A percentile compares a stretch with the other conserved stretches of the same genome.
Conservation (phyloP, 257 asterid species). For the Osmanthus fragrans region DNA sequence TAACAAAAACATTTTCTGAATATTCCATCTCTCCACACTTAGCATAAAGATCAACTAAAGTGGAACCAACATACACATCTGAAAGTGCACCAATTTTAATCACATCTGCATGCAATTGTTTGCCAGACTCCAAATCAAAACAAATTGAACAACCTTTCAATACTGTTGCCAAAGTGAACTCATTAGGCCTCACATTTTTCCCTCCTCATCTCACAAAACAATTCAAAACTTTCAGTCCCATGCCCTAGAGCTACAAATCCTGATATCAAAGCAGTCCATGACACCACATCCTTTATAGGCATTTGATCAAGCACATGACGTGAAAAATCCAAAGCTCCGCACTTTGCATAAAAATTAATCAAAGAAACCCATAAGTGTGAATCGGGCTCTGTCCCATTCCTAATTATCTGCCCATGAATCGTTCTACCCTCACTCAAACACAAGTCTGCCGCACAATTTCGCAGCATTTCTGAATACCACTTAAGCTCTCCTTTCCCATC, state of each 20-base stretch:
- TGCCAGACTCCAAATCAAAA: conserved; percentile 61
- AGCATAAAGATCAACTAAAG: conserved; percentile 68
- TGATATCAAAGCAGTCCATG: conserved; percentile 78
- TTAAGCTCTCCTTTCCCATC: conserved; percentile 31
- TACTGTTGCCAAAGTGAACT: conserved; percentile 71
- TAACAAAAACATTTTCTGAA: conserved; percentile 55
- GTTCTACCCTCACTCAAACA: conserved; percentile 56
- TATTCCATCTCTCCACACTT: conserved; percentile 67
- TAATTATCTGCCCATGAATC: conserved; percentile 59
- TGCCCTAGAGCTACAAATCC: conserved; percentile 78
- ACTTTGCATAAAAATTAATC: conserved; percentile 72
- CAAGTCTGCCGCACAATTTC: conserved; percentile 45
- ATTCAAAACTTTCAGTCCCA: conserved; percentile 48
- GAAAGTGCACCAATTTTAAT: conserved; percentile 60
- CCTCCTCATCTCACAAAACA: conserved; percentile 67
- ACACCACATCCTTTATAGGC: conserved; percentile 62
- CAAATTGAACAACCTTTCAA: conserved; percentile 72
- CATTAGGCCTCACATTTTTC: conserved; percentile 66
- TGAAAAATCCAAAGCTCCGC: conserved; percentile 48
- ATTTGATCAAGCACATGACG: conserved; percentile 51
- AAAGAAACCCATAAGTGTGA: conserved; percentile 67
- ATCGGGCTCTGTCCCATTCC: conserved; percentile 57
- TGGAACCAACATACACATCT: conserved; percentile 74
- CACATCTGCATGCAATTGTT: conserved; percentile 70
- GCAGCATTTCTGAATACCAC: conserved; percentile 61